Base-by-base conservation (phyloP, 768 basidiomycete genomes). In the Leccinellum luteum region DNA sequence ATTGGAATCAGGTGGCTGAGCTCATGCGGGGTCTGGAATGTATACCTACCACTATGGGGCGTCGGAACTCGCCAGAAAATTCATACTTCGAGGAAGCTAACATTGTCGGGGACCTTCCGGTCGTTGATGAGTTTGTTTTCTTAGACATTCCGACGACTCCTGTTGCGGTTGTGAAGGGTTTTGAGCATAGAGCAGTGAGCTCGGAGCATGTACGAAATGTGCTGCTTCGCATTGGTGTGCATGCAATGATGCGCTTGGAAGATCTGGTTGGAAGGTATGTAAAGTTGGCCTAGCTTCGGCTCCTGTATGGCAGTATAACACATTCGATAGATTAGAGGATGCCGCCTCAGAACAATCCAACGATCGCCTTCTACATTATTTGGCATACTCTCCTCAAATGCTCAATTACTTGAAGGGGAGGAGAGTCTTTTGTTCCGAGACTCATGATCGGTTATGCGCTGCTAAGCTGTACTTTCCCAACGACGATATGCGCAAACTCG, bases 1-100 rank as follows among this genome's bases (percentile, higher is more conserved):
- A 59, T 21, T 97, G 94, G 92, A 67, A 71, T 4, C 72, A 80
- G 9, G 75, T 89, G 31, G 73, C 76, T n/a, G 65, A 68, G 1
- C 69, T 84, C 23, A 72, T 93, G 31, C 73, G 74, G 51, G 67
- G 72, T 3, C 74, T 83, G 21, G 60, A 84, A 2, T 90, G 88
- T 64, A 81, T 94, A 41, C 90, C 90, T 2, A 93, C 92, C 0
- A 83, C 85, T 8, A 74, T 73, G 10, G 96, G 94, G 8, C 79
- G 4, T 38, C 17, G 90, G 76, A 85, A 81, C 61, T 66, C 69
- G 19, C 91, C 95, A 0, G 67, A 71, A 4, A 83, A 94, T 51
- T 75, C 87, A 4, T 96, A 95, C 73, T 94, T 97, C 66, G 75
- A 85, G 10, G 90, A 84, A 59, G 94, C 87, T n/a, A 83, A 90